Percentiles rank a stretch among this genome's conserved stretches.
phyloP scores from a whole-genome alignment of 2,329 filamentous ascomycete species.

The Orbilia quercus region DNA sequence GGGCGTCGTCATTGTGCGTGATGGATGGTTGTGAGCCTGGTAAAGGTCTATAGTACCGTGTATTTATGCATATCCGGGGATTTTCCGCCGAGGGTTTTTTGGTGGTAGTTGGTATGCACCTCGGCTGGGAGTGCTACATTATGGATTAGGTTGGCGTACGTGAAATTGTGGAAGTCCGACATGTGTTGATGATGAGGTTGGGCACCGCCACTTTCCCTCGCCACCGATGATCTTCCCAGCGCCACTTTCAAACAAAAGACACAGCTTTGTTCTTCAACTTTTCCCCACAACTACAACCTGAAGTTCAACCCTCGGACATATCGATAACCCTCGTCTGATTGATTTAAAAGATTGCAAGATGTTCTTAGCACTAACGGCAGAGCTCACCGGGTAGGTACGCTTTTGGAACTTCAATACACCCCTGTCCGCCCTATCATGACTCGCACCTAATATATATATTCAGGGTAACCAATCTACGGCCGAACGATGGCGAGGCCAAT shows the following conservation, averaged over 20 bases:
- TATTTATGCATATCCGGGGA: conserved; percentile 4
- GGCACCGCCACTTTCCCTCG: conserved; percentile 27
- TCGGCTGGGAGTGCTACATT: conserved; percentile 30
- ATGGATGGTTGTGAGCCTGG: not conserved
- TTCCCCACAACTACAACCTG: conserved; percentile 7
- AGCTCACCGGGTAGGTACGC: conserved; percentile 20
- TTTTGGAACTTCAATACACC: not conserved
- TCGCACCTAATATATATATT: not conserved
- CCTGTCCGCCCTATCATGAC: not conserved
- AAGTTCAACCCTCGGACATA: not conserved
- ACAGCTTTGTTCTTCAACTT: not conserved
- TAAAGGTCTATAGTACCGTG: not conserved
- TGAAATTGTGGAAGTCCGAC: conserved; percentile 5
- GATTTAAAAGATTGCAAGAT: conserved; percentile 10
- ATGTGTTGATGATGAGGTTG: conserved; percentile 27
- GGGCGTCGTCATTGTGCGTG: conserved; percentile 8
- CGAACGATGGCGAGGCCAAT: conserved; percentile 80
- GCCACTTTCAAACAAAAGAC: conserved; percentile 14
- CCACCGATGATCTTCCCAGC: conserved; percentile 30
- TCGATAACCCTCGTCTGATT: not conserved
- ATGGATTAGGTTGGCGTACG: conserved; percentile 23
- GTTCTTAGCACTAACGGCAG: conserved; percentile 55
- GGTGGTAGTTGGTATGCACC: not conserved
- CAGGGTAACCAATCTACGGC: conserved; percentile 90
- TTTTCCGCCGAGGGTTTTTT: conserved; percentile 15